Evolutionary conservation across 2,329 filamentous ascomycete species (phyloP).

Genomic region (Microascus cirrosus): DNA sequence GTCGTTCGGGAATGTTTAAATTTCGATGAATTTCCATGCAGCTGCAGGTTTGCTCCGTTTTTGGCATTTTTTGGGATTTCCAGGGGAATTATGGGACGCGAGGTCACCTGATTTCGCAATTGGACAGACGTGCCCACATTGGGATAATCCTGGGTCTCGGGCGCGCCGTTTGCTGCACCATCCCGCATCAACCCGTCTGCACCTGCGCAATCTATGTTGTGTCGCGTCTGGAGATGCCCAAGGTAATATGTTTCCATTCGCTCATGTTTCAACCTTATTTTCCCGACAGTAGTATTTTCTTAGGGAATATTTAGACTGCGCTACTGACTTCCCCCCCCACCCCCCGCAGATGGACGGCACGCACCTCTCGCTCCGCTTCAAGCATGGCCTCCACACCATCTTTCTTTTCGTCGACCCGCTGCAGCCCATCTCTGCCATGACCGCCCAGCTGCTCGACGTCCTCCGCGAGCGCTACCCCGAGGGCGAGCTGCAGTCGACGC

Average conservation of each 20-base stretch:
- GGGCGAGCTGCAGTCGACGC: conserved; percentile 30
- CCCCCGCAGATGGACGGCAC: conserved; percentile 26
- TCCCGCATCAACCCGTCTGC: background rate
- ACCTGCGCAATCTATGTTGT: background rate
- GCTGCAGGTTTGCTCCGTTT: background rate
- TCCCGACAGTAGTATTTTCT: background rate
- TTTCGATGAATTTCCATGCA: background rate
- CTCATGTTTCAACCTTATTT: background rate
- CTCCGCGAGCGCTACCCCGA: conserved; percentile 45
- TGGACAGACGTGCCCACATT: background rate
- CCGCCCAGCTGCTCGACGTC: conserved; percentile 44
- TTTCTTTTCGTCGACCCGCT: conserved; percentile 53
- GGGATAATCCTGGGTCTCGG: background rate
- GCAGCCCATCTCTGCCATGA: conserved; percentile 44
- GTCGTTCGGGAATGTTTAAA: background rate
- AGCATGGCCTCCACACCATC: conserved; percentile 60
- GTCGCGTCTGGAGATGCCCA: background rate
- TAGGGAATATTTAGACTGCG: background rate
- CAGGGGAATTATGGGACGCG: conserved; percentile 10
- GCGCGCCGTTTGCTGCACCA: background rate
- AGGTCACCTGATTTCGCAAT: conserved; percentile 17
- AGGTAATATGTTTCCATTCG: background rate
- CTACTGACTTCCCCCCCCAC: background rate
- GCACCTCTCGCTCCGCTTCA: conserved; percentile 59
- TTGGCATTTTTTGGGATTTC: background rate